Conservation (phyloP, 441 rosid species). For the Arabidopsis hybrid region DNA sequence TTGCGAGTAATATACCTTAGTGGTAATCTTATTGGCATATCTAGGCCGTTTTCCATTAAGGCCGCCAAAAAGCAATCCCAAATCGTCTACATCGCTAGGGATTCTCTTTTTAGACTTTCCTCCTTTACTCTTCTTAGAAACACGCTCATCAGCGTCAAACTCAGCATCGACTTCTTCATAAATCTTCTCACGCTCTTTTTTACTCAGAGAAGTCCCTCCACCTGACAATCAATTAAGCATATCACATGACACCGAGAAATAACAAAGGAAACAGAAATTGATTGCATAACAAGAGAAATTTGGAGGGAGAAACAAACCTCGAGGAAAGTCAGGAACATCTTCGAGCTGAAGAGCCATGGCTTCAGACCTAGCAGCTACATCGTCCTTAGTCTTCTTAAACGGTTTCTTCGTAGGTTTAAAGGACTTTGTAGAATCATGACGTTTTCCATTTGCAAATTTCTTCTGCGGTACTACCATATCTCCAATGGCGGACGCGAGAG, state of each 20-base stretch:
- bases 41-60: slow-evolving; percentile 86
- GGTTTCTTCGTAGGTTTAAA: slow-evolving; percentile 64
- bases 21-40: slow-evolving; percentile 85
- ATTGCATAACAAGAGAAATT: background rate
- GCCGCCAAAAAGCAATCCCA: slow-evolving; percentile 87
- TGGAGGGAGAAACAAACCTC: slow-evolving; percentile 54
- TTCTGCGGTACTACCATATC: slow-evolving; percentile 63
- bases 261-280: background rate
- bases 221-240: slow-evolving; percentile 52
- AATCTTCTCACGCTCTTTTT: slow-evolving; percentile 70
- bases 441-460: slow-evolving; percentile 47
- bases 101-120: slow-evolving; percentile 56
- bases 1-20: slow-evolving; percentile 59
- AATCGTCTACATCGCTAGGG: slow-evolving; percentile 61
- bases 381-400: slow-evolving; percentile 66
- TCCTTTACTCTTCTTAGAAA: slow-evolving; percentile 54
- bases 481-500: slow-evolving; percentile 29
- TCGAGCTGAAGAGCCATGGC: slow-evolving; percentile 73
- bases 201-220: slow-evolving; percentile 78
- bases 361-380: slow-evolving; percentile 53
- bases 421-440: slow-evolving; percentile 50
- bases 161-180: slow-evolving; percentile 82
- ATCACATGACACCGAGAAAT: background rate
- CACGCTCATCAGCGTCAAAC: slow-evolving; percentile 60
- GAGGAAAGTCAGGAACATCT: slow-evolving; percentile 90